Percentiles rank a stretch among this genome's conserved stretches.
phyloP scores from a whole-genome alignment of 2,329 filamentous ascomycete species.

The Pyrenochaeta sp. region DNA sequence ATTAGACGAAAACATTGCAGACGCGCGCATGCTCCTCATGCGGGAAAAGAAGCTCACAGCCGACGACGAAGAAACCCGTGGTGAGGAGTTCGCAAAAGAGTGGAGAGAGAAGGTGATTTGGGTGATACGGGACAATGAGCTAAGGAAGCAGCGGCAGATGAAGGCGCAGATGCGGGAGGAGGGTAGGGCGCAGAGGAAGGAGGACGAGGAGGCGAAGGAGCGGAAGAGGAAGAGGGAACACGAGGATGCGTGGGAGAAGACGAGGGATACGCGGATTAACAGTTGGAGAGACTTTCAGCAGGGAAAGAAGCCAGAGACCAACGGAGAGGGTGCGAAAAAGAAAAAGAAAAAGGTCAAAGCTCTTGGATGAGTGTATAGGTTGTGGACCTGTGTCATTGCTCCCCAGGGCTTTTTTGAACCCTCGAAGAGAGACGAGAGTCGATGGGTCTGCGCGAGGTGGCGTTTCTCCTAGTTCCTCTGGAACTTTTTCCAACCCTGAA shows the following conservation, averaged over 20 bases:
- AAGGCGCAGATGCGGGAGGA: constrained; percentile 98
- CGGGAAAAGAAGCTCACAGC: constrained; percentile 93
- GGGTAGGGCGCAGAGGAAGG: constrained; percentile 83
- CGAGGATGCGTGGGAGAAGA: constrained; percentile 95
- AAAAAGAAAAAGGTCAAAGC: constrained; percentile 64
- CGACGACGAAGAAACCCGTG: constrained; percentile 86
- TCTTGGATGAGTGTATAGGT: constrained; percentile 51
- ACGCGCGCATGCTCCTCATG: constrained; percentile 93
- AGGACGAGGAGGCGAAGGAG: constrained; percentile 81
- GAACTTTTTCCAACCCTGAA: background rate
- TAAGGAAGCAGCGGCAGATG: constrained; percentile 80
- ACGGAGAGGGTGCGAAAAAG: constrained; percentile 49
- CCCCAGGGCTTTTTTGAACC: background rate
- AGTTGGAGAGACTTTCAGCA: constrained; percentile 96
- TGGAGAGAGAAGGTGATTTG: constrained; percentile 92
- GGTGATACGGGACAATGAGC: constrained; percentile 93
- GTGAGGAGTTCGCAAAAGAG: constrained; percentile 79
- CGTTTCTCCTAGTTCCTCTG: background rate
- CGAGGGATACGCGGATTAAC: constrained; percentile 86
- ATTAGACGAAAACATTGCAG: constrained; percentile 93
- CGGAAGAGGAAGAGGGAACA: constrained; percentile 75
- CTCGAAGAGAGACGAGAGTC: background rate
- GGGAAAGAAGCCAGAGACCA: constrained; percentile 59
- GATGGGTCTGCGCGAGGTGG: background rate
- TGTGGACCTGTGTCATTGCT: background rate